A percentile compares a stretch with the other conserved stretches of the same genome.
Conservation (phyloP, 2,329 filamentous ascomycete species). For the Aureobasidium vineae region DNA sequence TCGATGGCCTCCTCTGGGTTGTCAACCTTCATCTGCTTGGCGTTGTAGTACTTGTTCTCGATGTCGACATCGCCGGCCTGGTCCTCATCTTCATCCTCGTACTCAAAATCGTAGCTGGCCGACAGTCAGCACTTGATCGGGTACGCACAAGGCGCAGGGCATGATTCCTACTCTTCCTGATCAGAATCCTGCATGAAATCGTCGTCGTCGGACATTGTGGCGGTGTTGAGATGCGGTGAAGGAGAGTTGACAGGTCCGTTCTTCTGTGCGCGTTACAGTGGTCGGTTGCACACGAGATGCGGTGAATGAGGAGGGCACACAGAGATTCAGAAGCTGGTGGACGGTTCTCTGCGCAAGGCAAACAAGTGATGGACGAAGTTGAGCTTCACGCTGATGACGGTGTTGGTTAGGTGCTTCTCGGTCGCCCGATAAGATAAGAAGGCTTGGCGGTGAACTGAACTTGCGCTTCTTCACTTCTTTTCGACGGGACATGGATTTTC, state of each 20-base stretch:
- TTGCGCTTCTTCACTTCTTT: background rate
- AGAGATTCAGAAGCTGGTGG: constrained; percentile 1
- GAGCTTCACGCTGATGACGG: constrained; percentile 7
- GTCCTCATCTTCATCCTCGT: constrained; percentile 90
- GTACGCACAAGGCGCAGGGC: background rate
- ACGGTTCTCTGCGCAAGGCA: background rate
- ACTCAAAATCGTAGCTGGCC: constrained; percentile 86
- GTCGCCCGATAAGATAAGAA: background rate
- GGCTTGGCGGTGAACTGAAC: constrained; percentile 7
- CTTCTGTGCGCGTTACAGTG: background rate
- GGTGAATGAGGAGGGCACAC: constrained; percentile 4
- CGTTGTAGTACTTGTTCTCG: constrained; percentile 99
- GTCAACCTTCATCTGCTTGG: constrained; percentile 88
- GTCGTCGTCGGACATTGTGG: constrained; percentile 75
- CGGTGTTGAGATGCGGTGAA: constrained; percentile 21
- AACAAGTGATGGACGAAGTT: constrained; percentile 5
- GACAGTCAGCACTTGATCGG: constrained; percentile 32
- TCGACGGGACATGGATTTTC: background rate
- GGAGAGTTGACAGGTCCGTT: constrained; percentile 1
- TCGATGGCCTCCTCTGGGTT: constrained; percentile 85
- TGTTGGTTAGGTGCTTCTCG: background rate
- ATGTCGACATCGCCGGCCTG: constrained; percentile 88
- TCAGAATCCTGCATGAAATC: constrained; percentile 94
- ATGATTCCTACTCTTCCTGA: constrained; percentile 67
- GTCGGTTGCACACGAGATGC: background rate